These are phyloP conservation scores for Acanthamoeba castellanii DNA, from an alignment of 208 protist species.

Conservation along the genomic window DNA sequence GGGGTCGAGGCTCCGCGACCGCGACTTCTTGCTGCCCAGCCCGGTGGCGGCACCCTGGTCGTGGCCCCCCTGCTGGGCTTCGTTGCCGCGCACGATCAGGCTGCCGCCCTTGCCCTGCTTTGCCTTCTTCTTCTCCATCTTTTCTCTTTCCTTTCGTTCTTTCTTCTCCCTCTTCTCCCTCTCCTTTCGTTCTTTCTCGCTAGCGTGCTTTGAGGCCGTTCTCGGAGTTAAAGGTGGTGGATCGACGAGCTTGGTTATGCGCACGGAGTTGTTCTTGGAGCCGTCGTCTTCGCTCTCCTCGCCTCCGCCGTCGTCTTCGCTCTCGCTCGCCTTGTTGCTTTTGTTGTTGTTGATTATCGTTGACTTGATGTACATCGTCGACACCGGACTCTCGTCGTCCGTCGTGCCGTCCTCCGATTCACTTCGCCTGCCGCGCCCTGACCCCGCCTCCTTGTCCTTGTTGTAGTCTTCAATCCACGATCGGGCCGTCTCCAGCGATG, in stretches of 20 bases:
- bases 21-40: conserved; percentile 14
- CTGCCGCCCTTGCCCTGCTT: neutral
- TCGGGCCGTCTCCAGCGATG: neutral
- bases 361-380: conserved; percentile 13
- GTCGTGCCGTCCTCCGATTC: neutral
- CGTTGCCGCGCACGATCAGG: neutral
- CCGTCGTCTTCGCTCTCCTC: neutral
- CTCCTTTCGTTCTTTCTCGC: conserved; percentile 44
- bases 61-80: neutral
- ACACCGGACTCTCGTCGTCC: neutral
- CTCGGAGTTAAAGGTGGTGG: neutral
- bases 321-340: neutral
- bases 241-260: neutral
- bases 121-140: neutral
- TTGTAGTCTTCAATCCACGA: conserved; percentile 38
- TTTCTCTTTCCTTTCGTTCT: conserved; percentile 14
- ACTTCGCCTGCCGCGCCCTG: neutral
- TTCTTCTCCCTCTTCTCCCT: conserved; percentile 23
- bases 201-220: neutral
- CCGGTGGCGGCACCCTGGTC: neutral
- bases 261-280: conserved; percentile 4
- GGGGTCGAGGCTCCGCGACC: neutral
- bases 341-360: neutral
- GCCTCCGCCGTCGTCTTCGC: neutral
- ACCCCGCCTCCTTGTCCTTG: neutral